Evolutionary conservation across 441 rosid species (phyloP), one percentile per base, ranked within the genome.

Genomic region (Dalechampia spathulata): DNA sequence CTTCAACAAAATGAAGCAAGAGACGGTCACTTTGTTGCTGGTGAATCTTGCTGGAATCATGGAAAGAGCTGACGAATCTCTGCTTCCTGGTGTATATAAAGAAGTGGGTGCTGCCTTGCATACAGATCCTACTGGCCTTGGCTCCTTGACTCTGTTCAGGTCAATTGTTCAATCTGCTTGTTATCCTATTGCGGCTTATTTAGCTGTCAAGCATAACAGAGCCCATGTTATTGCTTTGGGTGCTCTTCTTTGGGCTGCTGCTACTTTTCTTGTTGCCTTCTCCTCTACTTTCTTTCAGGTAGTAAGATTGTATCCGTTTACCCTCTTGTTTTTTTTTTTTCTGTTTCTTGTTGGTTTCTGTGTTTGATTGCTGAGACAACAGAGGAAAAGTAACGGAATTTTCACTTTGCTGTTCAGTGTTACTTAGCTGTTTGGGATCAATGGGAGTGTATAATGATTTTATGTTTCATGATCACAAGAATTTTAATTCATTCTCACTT

Each of bases 41-140:
- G 91, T 84, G 67, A 86, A 88, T 67, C 69, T 86, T 6, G 95
- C 96, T 6, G 95, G 87, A 58, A 84, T 92, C 56, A 84, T 88
- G 98, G 95, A 92, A 74, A 72, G 94, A 75, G 96, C 98, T 1
- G 98, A 92, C 51, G 94, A 92, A 57, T 88, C 96, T 13, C 57
- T 92, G 44, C 76, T 88, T 50, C 96, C 96, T 2, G 95, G 96
- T 7, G 96, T 92, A 15, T 91, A 88, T 76, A 82, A 76, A 72
- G 98, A 88, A 60, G 95, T 91, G 27, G 98, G 98, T 3, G 90
- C 75, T 0, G 98, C 88, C 48, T 77, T 91, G 1, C 93, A 84
- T 66, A 74, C 87, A 2, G 91, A 84, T 65, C 96, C 96, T 21
- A 86, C 93, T 4, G 93, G 91, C 2, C 79, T 91, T 41, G 98